phyloP scores from a whole-genome alignment of 768 basidiomycete species.

The Coprinopsis sp. region DNA sequence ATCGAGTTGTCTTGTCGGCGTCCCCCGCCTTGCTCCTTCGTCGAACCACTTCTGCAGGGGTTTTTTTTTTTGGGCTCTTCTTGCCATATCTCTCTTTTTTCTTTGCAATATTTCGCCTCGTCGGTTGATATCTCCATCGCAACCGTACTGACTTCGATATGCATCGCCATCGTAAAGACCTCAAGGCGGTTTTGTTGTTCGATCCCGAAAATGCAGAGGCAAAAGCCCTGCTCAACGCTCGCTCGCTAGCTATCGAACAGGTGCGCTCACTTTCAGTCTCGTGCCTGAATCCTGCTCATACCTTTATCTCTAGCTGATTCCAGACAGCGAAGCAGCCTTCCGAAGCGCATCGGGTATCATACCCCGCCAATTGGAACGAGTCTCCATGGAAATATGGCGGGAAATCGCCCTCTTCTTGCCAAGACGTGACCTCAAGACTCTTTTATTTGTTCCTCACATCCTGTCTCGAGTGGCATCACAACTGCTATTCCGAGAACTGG shows the following conservation, averaged over 20 bases:
- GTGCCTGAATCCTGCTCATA: not conserved
- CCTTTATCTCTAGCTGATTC: constrained; percentile 27
- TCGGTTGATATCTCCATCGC: not conserved
- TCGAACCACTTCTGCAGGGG: too few relatives aligned
- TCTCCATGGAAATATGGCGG: constrained; percentile 70
- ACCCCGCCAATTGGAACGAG: constrained; percentile 40
- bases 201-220: constrained; percentile 73
- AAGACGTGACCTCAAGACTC: constrained; percentile 57
- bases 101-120: not conserved
- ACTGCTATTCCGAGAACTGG: constrained; percentile 58
- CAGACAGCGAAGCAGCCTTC: constrained; percentile 17
- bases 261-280: constrained; percentile 25
- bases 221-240: constrained; percentile 51
- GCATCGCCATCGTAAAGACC: constrained; percentile 37
- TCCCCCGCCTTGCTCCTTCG: not conserved
- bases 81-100: not conserved
- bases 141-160: not conserved
- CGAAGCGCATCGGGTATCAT: constrained; percentile 13
- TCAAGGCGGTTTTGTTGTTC: constrained; percentile 56
- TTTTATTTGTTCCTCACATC: constrained; percentile 60
- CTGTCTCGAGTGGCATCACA: constrained; percentile 68
- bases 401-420: constrained; percentile 62
- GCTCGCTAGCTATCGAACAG: constrained; percentile 54
- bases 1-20: not conserved
- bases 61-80: too few relatives aligned